A percentile compares a stretch with the other conserved stretches of the same genome.
Conservation (phyloP, 2,329 filamentous ascomycete genomes). For the Fusarium acutatum region DNA sequence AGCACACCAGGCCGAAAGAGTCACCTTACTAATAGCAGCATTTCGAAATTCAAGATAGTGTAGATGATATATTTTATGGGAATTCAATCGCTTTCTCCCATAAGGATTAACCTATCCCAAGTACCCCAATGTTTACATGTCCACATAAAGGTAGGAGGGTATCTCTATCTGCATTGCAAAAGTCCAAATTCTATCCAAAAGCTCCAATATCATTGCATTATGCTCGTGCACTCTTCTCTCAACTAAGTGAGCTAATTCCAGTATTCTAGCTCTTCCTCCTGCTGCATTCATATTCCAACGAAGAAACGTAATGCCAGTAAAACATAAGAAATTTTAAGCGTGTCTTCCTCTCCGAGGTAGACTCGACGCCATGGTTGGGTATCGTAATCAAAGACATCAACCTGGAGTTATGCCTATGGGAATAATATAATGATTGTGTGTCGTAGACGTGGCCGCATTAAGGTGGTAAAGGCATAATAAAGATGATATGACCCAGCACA, state of each 20-base stretch:
- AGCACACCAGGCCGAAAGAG: background rate
- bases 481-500: conserved; percentile 11
- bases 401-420: conserved; percentile 3
- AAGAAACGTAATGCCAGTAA: conserved; percentile 7
- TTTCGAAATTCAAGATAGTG: background rate
- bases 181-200: conserved; percentile 22
- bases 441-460: conserved; percentile 43
- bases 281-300: conserved; percentile 14
- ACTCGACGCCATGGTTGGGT: conserved; percentile 28
- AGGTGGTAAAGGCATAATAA: conserved; percentile 13
- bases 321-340: conserved; percentile 23
- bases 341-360: conserved; percentile 19
- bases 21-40: background rate
- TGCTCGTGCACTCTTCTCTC: conserved; percentile 15
- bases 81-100: conserved; percentile 2
- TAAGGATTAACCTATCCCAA: conserved; percentile 5
- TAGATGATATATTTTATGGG: background rate
- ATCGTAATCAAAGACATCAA: conserved; percentile 37
- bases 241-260: conserved; percentile 9
- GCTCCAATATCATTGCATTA: conserved; percentile 19
- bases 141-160: conserved; percentile 30
- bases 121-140: conserved; percentile 23
- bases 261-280: conserved; percentile 4
- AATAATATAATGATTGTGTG: conserved; percentile 19
- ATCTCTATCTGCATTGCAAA: conserved; percentile 24